Conservation (phyloP, 805 yeast species). For the Isabelozyma rhagii region DNA sequence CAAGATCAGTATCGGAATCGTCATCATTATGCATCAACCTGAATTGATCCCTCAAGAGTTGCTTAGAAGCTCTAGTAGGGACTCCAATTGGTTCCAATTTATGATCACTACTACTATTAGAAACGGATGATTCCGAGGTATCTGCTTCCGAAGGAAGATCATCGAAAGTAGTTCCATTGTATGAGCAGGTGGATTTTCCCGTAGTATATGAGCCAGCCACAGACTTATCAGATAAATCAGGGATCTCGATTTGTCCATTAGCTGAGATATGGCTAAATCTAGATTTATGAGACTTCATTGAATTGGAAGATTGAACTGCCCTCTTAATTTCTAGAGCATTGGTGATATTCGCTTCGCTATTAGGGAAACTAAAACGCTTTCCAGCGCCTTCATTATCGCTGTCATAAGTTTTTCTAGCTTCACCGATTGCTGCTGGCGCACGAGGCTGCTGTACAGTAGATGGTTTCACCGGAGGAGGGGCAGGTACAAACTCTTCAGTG, state of each 20-base stretch:
- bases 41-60: slow-evolving; percentile 24
- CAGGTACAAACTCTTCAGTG: too few relatives aligned
- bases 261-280: slow-evolving; percentile 12
- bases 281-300: slow-evolving; percentile 11
- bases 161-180: slow-evolving; percentile 23
- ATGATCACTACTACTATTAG: slow-evolving; percentile 1
- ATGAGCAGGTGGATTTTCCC: slow-evolving; percentile 6
- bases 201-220: slow-evolving; percentile 10
- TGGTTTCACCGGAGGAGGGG: too few relatives aligned
- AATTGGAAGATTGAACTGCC: slow-evolving; percentile 8
- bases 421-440: not conserved
- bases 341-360: slow-evolving; percentile 29
- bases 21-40: slow-evolving; percentile 16
- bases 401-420: slow-evolving; percentile 2
- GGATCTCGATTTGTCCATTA: slow-evolving; percentile 41
- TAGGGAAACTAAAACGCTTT: slow-evolving; percentile 36
- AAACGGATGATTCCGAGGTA: slow-evolving; percentile 10
- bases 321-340: slow-evolving; percentile 18
- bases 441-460: not conserved
- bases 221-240: slow-evolving; percentile 27
- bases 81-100: slow-evolving; percentile 33
- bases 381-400: slow-evolving; percentile 36
- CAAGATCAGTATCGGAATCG: slow-evolving; percentile 31
- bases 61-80: slow-evolving; percentile 30
- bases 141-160: slow-evolving; percentile 19